A percentile compares a stretch with the other conserved stretches of the same genome.
These are phyloP conservation scores for Boletus subparvulus DNA, from an alignment of 768 basidiomycete species.

Conservation along the genomic window DNA sequence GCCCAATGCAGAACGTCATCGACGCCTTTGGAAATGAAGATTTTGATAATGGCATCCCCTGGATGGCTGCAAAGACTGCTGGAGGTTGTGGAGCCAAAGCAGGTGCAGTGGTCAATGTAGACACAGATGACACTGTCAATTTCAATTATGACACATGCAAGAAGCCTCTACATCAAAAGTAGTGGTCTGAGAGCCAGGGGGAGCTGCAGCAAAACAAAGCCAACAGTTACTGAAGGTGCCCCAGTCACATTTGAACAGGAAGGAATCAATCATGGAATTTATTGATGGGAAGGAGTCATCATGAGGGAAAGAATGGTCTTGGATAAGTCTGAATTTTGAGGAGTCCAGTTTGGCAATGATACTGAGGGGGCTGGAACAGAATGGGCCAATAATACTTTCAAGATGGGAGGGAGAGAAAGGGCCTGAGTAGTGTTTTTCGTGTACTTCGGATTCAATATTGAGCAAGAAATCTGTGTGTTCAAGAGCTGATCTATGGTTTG, in stretches of 20 bases:
- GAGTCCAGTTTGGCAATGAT: too few relatives aligned
- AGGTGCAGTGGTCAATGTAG: neutral
- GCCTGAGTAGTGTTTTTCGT: conserved; percentile 6
- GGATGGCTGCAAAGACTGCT: neutral
- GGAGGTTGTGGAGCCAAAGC: neutral
- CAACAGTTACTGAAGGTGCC: neutral
- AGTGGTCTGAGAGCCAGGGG: neutral
- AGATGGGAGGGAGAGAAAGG: too few relatives aligned
- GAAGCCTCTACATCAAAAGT: neutral
- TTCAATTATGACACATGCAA: neutral
- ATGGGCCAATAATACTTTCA: too few relatives aligned
- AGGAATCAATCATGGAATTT: too few relatives aligned
- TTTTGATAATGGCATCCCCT: neutral
- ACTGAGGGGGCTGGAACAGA: too few relatives aligned
- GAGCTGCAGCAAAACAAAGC: neutral
- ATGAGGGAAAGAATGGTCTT: too few relatives aligned
- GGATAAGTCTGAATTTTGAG: too few relatives aligned
- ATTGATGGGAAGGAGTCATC: too few relatives aligned
- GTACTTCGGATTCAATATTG: conserved; percentile 30
- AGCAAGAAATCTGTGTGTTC: conserved; percentile 23
- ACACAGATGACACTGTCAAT: neutral
- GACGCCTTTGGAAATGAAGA: neutral
- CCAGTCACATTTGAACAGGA: neutral
- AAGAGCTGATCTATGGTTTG: neutral
- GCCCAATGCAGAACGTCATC: neutral